Evolutionary conservation across 306 rosid species (phyloP).

Genomic region (Prunus mume): DNA sequence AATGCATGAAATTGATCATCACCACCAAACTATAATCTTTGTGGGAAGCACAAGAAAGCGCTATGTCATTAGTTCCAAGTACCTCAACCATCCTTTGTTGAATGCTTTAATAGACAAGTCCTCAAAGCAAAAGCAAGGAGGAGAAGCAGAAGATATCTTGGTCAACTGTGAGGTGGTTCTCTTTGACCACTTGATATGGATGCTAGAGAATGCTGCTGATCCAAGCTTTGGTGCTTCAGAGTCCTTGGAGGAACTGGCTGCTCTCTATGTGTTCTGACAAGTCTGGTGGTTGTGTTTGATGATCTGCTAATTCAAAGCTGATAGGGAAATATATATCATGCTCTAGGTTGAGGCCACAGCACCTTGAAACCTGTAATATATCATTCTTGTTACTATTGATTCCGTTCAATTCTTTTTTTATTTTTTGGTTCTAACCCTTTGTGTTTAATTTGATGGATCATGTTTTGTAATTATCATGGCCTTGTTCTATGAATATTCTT

Average conservation of each 20-base stretch:
- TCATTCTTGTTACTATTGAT: neutral
- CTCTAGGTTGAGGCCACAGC: no score
- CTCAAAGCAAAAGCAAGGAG: conserved; percentile 13
- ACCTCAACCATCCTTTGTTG: conserved; percentile 66
- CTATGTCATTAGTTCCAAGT: conserved; percentile 61
- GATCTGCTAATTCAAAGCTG: conserved; percentile 6
- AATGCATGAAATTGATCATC: conserved; percentile 16
- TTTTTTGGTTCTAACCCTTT: neutral
- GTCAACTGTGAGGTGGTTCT: conserved; percentile 84
- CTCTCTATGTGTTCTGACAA: conserved; percentile 59
- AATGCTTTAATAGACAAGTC: conserved; percentile 68
- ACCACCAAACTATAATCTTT: conserved; percentile 41
- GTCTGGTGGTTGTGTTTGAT: neutral
- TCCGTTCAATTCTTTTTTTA: neutral
- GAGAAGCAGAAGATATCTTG: conserved; percentile 26
- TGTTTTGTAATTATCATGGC: neutral
- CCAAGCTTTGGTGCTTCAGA: conserved; percentile 59
- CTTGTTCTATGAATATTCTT: neutral
- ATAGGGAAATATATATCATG: neutral
- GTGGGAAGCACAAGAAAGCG: conserved; percentile 81
- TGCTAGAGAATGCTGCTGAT: conserved; percentile 82
- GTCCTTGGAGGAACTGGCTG: conserved; percentile 80
- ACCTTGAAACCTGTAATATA: neutral
- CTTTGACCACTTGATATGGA: conserved; percentile 89
- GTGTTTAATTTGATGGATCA: neutral